A percentile compares a stretch with the other conserved stretches of the same genome.
phyloP scores from a whole-genome alignment of 805 yeast species.

The Sugiyamaella lignohabitans region DNA sequence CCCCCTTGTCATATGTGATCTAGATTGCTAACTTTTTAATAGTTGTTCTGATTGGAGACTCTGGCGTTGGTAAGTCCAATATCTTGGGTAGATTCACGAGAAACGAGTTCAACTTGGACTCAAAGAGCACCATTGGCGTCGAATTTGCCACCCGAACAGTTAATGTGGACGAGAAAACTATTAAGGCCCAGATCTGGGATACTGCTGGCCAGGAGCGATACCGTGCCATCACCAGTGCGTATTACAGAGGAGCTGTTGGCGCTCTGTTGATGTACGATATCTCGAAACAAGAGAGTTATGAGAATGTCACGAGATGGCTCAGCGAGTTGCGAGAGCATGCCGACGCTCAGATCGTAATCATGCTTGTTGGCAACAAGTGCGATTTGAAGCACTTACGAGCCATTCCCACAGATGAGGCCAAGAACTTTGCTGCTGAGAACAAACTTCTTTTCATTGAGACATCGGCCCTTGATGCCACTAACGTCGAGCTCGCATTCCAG shows the following conservation, averaged over 20 bases:
- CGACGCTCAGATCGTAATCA: constrained; percentile 92
- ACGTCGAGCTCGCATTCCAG: constrained; percentile 91
- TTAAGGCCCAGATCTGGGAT: constrained; percentile 98
- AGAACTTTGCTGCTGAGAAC: constrained; percentile 86
- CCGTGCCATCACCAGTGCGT: constrained; percentile 95
- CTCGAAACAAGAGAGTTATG: constrained; percentile 86
- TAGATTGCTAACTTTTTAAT: neutral
- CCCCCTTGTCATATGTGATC: no score
- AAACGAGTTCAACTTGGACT: constrained; percentile 90
- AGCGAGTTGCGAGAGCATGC: constrained; percentile 95
- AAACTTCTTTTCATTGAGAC: constrained; percentile 91
- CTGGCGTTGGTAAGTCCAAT: constrained; percentile 96
- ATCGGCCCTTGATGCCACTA: constrained; percentile 81
- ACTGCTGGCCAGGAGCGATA: constrained; percentile 99
- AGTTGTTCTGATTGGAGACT: constrained; percentile 93
- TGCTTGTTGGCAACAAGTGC: constrained; percentile 94
- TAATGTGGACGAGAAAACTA: constrained; percentile 90
- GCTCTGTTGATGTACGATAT: constrained; percentile 94
- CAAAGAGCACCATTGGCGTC: constrained; percentile 93
- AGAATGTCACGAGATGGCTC: constrained; percentile 86
- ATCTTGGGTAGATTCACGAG: constrained; percentile 88
- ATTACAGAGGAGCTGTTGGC: constrained; percentile 97
- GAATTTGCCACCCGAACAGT: constrained; percentile 96
- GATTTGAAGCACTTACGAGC: constrained; percentile 92
- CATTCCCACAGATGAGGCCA: constrained; percentile 96